phyloP scores from a whole-genome alignment of 805 yeast genomes.

The Wickerhamiella cacticola region DNA sequence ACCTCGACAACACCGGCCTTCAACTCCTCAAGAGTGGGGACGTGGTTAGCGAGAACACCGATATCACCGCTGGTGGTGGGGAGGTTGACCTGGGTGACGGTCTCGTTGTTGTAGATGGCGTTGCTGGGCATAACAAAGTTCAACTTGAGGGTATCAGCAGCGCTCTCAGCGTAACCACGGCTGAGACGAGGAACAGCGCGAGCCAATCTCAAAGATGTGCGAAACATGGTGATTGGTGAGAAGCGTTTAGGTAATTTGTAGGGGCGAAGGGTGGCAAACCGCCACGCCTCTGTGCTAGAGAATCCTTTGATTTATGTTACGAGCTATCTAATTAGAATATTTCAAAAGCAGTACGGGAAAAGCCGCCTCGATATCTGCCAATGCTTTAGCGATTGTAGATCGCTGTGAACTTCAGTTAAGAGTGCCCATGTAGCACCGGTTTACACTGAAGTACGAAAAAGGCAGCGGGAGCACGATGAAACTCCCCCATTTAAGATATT shows the following conservation, averaged over 20 bases:
- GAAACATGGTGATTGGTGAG: constrained; percentile 14
- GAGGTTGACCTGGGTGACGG: constrained; percentile 68
- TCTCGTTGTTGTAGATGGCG: constrained; percentile 19
- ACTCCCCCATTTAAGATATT: no score
- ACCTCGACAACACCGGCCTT: constrained; percentile 92
- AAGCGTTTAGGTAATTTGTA: constrained; percentile 1
- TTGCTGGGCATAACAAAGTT: constrained; percentile 80
- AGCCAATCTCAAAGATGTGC: constrained; percentile 21
- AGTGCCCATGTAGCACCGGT: no score
- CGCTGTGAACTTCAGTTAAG: no score
- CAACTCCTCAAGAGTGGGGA: constrained; percentile 92
- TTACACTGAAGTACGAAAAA: no score
- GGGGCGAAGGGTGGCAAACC: background rate
- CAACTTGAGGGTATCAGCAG: constrained; percentile 67
- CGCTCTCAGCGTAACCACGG: constrained; percentile 73
- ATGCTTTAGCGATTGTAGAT: no score
- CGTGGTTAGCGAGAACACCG: constrained; percentile 96
- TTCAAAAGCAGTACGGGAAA: no score
- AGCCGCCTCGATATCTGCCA: no score
- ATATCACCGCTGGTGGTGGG: constrained; percentile 93
- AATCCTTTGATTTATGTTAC: no score
- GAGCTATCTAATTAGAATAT: no score
- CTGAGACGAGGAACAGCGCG: constrained; percentile 22
- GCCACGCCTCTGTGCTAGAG: background rate
- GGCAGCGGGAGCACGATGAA: no score